Evolutionary conservation across 2,329 filamentous ascomycete genomes (phyloP).

Genomic region (Penicillium aurantiogriseum): DNA sequence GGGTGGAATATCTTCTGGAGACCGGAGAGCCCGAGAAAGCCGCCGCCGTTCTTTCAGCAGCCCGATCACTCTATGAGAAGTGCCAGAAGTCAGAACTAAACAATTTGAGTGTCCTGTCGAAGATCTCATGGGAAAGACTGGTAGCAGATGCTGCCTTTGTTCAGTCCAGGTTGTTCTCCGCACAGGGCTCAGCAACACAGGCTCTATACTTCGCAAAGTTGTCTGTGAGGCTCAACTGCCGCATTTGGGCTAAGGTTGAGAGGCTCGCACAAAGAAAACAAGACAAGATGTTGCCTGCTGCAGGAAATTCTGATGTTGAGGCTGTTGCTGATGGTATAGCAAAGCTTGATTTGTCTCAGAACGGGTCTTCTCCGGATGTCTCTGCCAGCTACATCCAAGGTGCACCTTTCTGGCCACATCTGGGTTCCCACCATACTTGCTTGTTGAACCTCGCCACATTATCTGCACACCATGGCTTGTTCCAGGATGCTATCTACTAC

Average conservation of each 20-base stretch:
- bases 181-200: slow-evolving; percentile 48
- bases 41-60: slow-evolving; percentile 34
- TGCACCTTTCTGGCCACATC: slow-evolving; percentile 75
- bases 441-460: slow-evolving; percentile 72
- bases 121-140: slow-evolving; percentile 51
- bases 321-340: slow-evolving; percentile 40
- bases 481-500: slow-evolving; percentile 84
- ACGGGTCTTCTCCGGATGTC: slow-evolving; percentile 35
- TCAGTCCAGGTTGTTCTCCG: slow-evolving; percentile 64
- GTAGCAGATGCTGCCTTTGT: slow-evolving; percentile 62
- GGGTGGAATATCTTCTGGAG: slow-evolving; percentile 71
- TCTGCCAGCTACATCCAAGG: slow-evolving; percentile 52
- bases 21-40: slow-evolving; percentile 65
- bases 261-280: slow-evolving; percentile 40
- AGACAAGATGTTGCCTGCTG: slow-evolving; percentile 26
- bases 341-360: slow-evolving; percentile 40
- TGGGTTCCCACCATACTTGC: slow-evolving; percentile 69
- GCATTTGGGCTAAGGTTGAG: slow-evolving; percentile 54
- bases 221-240: slow-evolving; percentile 50
- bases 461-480: slow-evolving; percentile 80
- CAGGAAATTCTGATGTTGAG: slow-evolving; percentile 33
- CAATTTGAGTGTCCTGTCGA: slow-evolving; percentile 38
- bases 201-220: slow-evolving; percentile 51
- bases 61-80: slow-evolving; percentile 34
- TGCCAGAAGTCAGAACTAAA: slow-evolving; percentile 31